Evolutionary conservation across 2,329 filamentous ascomycete genomes (phyloP), one percentile per base, ranked within the genome.

Genomic region (Apiospora sp.): DNA sequence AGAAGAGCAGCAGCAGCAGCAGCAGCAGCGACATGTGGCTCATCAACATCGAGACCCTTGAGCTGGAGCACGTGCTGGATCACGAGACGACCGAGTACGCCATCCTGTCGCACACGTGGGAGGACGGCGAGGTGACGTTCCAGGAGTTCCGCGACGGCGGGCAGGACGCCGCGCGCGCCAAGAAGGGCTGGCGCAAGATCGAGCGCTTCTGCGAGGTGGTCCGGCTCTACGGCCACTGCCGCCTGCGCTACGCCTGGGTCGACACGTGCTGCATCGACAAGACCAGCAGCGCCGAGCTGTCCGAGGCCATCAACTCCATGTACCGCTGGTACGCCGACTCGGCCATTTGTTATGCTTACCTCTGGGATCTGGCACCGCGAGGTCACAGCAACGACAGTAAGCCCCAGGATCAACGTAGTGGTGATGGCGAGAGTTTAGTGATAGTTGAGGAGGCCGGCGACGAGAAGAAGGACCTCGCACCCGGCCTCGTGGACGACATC

Each of bases 361-460:
- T 70, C 19, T 8, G 27, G 69, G 69, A 70, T 54, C n/a, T 70
- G 67, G 67, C 67, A 2, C 67, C 43, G 24, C 67, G 43, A 12
- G 30, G 13, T 8, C 2, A 30, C 51, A 24, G 44, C 22, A n/a
- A 34, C 14, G n/a, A 83, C 49, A 90, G 78, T 16, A 85, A 80
- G 1, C 85, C 85, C 34, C 54, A 58, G 27, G 14, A 10, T 8
- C 27, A 30, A 30, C 37, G 10, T 8, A 41, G 37, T 7, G 10
- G 37, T 10, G 37, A 41, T 41, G 37, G 37, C 37, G 6, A 41
- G 7, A 30, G 27, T 30, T 30, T 34, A 34, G 54, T 37, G 22
- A 2, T 16, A 12, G 24, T 37, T 16, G 5, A 51, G 14, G 27
- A 70, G 44, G 19, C 22, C 48, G 44, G 16, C 67, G 43, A 10